Evolutionary conservation across 176 grass and related monocot genomes (phyloP), one percentile per base, ranked within the genome.

Genomic region (Tillandsia fasciculata): DNA sequence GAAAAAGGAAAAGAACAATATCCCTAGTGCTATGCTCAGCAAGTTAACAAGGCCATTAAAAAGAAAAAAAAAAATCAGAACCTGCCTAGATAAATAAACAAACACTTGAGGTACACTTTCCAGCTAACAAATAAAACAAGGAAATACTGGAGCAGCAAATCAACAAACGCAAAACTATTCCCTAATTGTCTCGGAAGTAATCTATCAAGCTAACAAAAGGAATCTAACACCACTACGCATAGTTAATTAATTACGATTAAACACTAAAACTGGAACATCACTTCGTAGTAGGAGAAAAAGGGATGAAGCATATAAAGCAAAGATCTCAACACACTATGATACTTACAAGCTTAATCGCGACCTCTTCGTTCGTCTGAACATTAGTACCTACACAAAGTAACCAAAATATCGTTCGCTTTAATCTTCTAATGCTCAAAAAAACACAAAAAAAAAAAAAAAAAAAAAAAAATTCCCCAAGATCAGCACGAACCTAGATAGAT

Each of bases 331-430:
- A 61, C 56, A 61, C 9, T 61, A 9, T 10, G 56, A 61, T 61
- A 85, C 88, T 47, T 64, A 96, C 93, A 81, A 96, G 88, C 82
- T 96, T 96, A 85, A 96, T 92, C 71, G 89, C 93, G 71, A 96
- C 86, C 74, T 96, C 93, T 80, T 96, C 93, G 75, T 91, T 96
- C 72, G 93, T 96, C 81, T 92, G 89, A 67, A 89, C 79, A 83
- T 96, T 96, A 61, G 88, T 96, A 64, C 93, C 93, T 96, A 59
- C 78, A 73, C 72, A 66, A n/a, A 7, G 12, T 65, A 14, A 70
- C 8, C 58, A 33, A 58, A 47, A 61, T 59, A 3, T 64, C 7
- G 8, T 29, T 72, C 70, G 26, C 56, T 20, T 23, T 20, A 15
- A 23, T 2, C 56, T 23, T 61, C 56, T 42, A 42, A 42, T 6